Evolutionary conservation across 2,329 filamentous ascomycete genomes (phyloP).

Genomic region (Paecilomyces fulvus): DNA sequence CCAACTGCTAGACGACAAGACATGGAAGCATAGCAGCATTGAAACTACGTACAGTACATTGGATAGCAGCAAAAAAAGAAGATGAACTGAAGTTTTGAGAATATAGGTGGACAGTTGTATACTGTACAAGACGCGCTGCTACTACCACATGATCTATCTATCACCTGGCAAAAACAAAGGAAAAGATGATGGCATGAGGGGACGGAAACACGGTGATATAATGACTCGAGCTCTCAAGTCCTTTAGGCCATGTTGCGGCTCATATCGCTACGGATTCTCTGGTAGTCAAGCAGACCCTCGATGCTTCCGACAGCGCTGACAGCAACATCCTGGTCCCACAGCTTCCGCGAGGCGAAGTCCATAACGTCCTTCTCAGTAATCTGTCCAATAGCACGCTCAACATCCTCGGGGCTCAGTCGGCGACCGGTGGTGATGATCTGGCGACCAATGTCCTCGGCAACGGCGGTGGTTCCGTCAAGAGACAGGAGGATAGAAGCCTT

Average conservation of each 20-base stretch:
- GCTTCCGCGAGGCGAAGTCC: conserved; percentile 86
- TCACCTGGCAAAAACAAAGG: conserved; percentile 14
- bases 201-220: conserved; percentile 10
- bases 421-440: conserved; percentile 97
- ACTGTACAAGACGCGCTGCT: conserved; percentile 23
- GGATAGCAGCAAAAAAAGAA: conserved; percentile 6
- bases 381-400: conserved; percentile 79
- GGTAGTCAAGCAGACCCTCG: conserved; percentile 61
- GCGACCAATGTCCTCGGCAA: conserved; percentile 96
- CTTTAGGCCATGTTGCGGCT: conserved; percentile 56
- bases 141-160: conserved; percentile 19
- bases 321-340: conserved; percentile 97
- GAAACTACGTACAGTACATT: neutral
- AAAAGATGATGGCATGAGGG: conserved; percentile 11
- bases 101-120: conserved; percentile 24
- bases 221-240: conserved; percentile 1
- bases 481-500: conserved; percentile 97
- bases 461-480: conserved; percentile 92
- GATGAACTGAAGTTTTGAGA: conserved; percentile 18
- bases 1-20: neutral
- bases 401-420: conserved; percentile 82
- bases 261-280: conserved; percentile 65
- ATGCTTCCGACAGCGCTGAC: conserved; percentile 88
- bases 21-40: neutral
- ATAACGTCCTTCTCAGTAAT: conserved; percentile 96